Evolutionary conservation across 2,329 filamentous ascomycete species (phyloP), one percentile per base, ranked within the genome.

Genomic region (Coniosporium tulheliwenetii): DNA sequence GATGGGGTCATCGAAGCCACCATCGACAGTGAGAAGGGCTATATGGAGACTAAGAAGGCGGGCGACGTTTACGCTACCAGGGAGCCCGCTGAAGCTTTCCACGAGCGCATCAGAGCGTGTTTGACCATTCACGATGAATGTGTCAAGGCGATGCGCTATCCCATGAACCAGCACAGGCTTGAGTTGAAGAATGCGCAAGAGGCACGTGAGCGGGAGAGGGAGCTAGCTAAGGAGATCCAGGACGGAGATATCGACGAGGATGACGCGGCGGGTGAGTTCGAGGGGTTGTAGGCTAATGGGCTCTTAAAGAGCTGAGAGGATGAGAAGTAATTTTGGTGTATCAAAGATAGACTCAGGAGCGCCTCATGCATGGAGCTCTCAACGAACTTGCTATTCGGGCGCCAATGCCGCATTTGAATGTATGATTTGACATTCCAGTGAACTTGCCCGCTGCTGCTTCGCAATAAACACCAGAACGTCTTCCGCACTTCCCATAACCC

Each of bases 121-220:
- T 71, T 98, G 52, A 77, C 80, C 42, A 74, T 98, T 47, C 87
- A 96, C 56, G 91, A 98, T 54, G 91, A 98, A 68, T 96, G 89
- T 57, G 87, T 98, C 55, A 96, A 94, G 83, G 89, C 91, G 19
- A 98, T 98, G 91, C 79, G 91, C 41, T 98, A 96, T 65, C 91
- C 91, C 2, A 96, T 96, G 89, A 95, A 98, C 68, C 91, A 96
- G 63, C 91, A 98, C 64, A 78, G 91, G 13, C 71, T 96, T 42
- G 91, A 98, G 64, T 73, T 98, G 42, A 96, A 95, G 75, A 96
- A 93, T 54, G 91, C 91, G 0, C 89, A 96, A 62, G 93, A 98
- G 64, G 91, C 91, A n/a, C 76, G 91, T 39, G 91, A 98, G 62
- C 75, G 91, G 14, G 91, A 98, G 69, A 76, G 91, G 13, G 91